Conservation (phyloP, 768 basidiomycete species). For the Leccinum arenicola region DNA sequence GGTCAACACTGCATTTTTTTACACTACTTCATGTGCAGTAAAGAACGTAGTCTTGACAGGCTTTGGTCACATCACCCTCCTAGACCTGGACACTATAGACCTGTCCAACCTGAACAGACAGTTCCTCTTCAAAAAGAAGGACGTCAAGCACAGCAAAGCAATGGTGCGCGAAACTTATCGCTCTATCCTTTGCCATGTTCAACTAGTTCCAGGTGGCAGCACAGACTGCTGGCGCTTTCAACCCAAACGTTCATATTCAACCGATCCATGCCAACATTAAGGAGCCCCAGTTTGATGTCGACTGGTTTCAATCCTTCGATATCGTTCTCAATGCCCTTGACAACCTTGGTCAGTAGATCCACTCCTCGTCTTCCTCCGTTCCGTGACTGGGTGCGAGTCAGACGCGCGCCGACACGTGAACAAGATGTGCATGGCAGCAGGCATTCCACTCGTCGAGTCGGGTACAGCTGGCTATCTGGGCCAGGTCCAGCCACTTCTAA, state of each 20-base stretch:
- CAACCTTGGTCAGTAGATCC: conserved; percentile 73
- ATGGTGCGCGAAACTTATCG: conserved; percentile 46
- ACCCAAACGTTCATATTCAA: conserved; percentile 81
- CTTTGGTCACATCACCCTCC: conserved; percentile 86
- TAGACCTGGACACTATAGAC: conserved; percentile 98
- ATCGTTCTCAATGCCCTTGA: conserved; percentile 95
- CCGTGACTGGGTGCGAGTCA: conserved; percentile 27
- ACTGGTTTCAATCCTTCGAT: conserved; percentile 89
- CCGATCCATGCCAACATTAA: conserved; percentile 97
- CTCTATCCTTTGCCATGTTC: background rate
- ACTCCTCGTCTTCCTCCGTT: background rate
- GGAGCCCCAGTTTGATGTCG: conserved; percentile 82
- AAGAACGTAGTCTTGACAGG: conserved; percentile 95
- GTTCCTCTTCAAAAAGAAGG: conserved; percentile 95
- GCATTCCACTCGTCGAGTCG: conserved; percentile 89
- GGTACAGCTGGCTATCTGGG: conserved; percentile 97
- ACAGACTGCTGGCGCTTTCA: conserved; percentile 78
- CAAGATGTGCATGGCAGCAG: conserved; percentile 94
- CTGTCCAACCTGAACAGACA: conserved; percentile 96
- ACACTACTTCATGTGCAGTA: conserved; percentile 46
- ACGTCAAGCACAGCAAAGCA: conserved; percentile 96
- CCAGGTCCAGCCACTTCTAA: conserved; percentile 91
- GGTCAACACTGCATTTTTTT: too few species aligned
- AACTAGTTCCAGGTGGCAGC: conserved; percentile 63
- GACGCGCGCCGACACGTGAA: conserved; percentile 96